Percentiles rank a stretch among this genome's conserved stretches.
Conservation (phyloP, 75 land plant species). For the Cunninghamia lanceolata region DNA sequence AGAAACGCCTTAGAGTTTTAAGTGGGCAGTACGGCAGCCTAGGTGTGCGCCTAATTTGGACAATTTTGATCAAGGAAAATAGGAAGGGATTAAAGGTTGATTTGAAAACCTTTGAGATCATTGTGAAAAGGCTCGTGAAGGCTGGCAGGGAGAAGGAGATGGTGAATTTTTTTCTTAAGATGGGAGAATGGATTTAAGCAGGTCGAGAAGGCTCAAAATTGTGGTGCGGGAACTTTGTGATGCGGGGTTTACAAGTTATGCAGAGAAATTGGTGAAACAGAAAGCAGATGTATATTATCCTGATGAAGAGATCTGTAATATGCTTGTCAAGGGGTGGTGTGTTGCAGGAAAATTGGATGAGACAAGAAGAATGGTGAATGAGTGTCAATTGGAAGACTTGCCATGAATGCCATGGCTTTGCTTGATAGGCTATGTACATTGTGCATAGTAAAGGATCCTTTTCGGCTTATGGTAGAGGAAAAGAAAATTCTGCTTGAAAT, state of each 20-base stretch:
- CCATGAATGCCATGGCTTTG: conserved; percentile 31
- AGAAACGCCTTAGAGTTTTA: conserved; percentile 28
- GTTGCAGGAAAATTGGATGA: conserved; percentile 44
- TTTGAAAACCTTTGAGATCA: conserved; percentile 17
- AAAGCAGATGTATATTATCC: conserved; percentile 44
- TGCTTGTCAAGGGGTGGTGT: conserved; percentile 52
- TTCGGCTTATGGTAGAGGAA: conserved; percentile 35
- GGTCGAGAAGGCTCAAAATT: conserved; percentile 19
- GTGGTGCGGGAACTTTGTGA: conserved; percentile 39
- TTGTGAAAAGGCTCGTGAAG: conserved; percentile 26
- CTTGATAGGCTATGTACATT: conserved; percentile 53
- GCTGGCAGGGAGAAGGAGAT: conserved; percentile 41
- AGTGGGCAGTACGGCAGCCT: conserved; percentile 24
- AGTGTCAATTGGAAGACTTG: conserved; percentile 54
- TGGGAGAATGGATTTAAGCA: conserved; percentile 40
- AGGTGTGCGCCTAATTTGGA: conserved; percentile 21
- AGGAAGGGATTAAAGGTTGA: conserved; percentile 9
- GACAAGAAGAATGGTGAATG: conserved; percentile 36
- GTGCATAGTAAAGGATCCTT: conserved; percentile 56
- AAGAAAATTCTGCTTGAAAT: conserved; percentile 44
- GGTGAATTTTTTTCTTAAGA: conserved; percentile 32
- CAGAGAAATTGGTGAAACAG: conserved; percentile 48
- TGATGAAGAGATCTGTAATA: conserved; percentile 39
- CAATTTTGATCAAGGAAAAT: conserved; percentile 26
- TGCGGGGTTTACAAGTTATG: conserved; percentile 39